Base-by-base conservation (phyloP, 805 yeast genomes). In the Hanseniaspora jakobsenii region DNA sequence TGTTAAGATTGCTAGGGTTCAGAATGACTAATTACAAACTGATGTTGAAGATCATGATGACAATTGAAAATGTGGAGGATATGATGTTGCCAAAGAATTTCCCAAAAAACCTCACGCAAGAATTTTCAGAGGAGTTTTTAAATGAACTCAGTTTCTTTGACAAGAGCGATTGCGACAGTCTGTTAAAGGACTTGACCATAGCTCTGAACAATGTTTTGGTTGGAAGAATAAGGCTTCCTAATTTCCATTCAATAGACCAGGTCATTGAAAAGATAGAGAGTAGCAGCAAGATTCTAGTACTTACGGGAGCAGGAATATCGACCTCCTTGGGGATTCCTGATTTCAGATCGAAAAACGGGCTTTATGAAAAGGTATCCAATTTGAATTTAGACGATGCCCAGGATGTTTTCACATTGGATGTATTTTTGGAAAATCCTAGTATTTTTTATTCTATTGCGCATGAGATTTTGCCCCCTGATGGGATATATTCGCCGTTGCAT, bases 241-340 rank as follows among this genome's bases (percentile, higher is more conserved):
- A 66, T 43, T 73, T 81, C 51, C 61, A 66, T 43, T 73, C 79
- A 0, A 53, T 83, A 2, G 80, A 77, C 9, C 75, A 77, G 48
- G 74, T 80, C 2, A 60, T 73, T 2, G 66, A 64, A 2, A 70
- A 71, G 29, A 65, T 87, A 18, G 51, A 65, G n/a, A 63, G 62
- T 6, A 73, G 91, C 0, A 56, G 68, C 12, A 78, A 74, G 32
- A 69, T 86, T 9, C 55, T 87, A 48, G 86, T 86, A 0, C 59
- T 86, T 18, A 83, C 95, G 0, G 96, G 96, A 13, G 96, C 96
- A 0, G 96, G 96, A 19, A 84, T 86, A 44, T 81, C 93, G 28
- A 85, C 95, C 2, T 75, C 85, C 1, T 63, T 85, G 44, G 95
- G 95, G 6, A 86, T 85, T 44, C 95, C 95, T 0, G 95, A 85